Percentiles rank a stretch among this genome's conserved stretches.
These are phyloP conservation scores for Vachellia pachyceras DNA, from an alignment of 306 rosid genomes.

Conservation along the genomic window DNA sequence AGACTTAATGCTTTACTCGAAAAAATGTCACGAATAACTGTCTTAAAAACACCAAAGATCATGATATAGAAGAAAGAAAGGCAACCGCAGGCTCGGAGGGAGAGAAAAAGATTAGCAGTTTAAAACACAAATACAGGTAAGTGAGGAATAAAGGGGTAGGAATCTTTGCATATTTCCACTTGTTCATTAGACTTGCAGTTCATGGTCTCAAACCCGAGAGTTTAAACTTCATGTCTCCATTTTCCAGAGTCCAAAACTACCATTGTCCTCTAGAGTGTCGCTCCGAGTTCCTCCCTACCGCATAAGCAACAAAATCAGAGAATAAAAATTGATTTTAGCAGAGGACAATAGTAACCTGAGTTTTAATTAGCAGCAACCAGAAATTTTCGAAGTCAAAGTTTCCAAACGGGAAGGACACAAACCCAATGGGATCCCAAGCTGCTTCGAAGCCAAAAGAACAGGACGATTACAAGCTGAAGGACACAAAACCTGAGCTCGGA, in stretches of 20 bases:
- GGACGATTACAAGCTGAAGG: conserved; percentile 67
- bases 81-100: not conserved
- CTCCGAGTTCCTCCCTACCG: not conserved
- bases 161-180: not conserved
- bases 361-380: not conserved
- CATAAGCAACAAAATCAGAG: not conserved
- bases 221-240: not conserved
- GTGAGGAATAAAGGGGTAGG: not conserved
- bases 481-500: conserved; percentile 65
- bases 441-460: conserved; percentile 35
- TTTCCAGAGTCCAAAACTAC: not conserved
- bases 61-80: conserved; percentile 6
- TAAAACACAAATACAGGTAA: not conserved
- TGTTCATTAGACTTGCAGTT: not conserved
- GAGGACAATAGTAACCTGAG: not conserved
- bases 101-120: not conserved
- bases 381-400: not conserved
- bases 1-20: not conserved
- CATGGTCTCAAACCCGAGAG: not conserved
- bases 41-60: conserved; percentile 16
- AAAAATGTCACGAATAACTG: not conserved
- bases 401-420: not conserved
- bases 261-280: not conserved
- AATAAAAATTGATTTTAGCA: not conserved
- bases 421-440: conserved; percentile 47